Conservation (phyloP, 1,139 yeast species). For the Casaregolazyma suthepensis region DNA sequence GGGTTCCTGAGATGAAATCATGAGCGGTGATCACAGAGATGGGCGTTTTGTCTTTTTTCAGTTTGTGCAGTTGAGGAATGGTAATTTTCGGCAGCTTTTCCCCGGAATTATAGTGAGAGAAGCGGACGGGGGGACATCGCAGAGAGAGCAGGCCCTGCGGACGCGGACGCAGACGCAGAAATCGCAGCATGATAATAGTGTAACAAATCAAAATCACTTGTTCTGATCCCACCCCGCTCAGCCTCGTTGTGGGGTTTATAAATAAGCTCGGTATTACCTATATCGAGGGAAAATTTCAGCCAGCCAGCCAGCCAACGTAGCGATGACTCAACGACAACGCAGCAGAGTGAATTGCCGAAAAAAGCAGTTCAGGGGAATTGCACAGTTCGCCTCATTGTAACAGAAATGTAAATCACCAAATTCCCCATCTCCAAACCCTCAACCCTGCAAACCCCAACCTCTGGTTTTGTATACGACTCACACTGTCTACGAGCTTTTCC, state of each 20-base stretch:
- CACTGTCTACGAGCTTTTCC: too few relatives aligned
- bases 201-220: too few relatives aligned
- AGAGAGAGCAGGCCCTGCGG: too few relatives aligned
- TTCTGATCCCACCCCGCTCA: not conserved
- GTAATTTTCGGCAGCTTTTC: slow-evolving; percentile 29
- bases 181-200: not conserved
- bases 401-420: not conserved
- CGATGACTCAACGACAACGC: not conserved
- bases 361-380: not conserved
- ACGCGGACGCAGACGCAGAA: too few relatives aligned
- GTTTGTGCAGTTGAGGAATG: slow-evolving; percentile 39
- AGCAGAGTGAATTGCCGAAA: not conserved
- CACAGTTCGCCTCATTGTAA: not conserved
- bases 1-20: slow-evolving; percentile 69
- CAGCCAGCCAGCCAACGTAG: not conserved
- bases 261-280: not conserved
- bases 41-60: slow-evolving; percentile 43
- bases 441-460: not conserved
- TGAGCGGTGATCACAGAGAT: slow-evolving; percentile 80
- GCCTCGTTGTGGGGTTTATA: not conserved
- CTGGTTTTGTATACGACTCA: too few relatives aligned
- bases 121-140: not conserved
- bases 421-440: not conserved
- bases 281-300: not conserved
- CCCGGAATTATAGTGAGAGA: slow-evolving; percentile 5